phyloP scores from a whole-genome alignment of 768 basidiomycete genomes.

The Clitopilus hobsonii region DNA sequence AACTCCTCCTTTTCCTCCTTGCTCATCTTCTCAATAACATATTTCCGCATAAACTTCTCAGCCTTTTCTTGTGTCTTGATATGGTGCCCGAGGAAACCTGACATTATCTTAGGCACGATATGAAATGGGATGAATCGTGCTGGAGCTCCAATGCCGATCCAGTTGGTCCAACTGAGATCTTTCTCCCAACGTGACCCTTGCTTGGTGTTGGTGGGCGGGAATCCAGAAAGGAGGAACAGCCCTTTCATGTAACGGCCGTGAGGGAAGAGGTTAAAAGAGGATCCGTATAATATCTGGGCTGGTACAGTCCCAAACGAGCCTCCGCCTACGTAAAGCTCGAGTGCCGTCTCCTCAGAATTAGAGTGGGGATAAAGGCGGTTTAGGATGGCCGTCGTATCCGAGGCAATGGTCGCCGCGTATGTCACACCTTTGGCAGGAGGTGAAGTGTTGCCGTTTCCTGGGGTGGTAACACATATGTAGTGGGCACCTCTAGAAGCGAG shows the following conservation, averaged over 20 bases:
- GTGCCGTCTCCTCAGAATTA: slow-evolving; percentile 19
- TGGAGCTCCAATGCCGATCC: slow-evolving; percentile 32
- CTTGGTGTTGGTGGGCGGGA: slow-evolving; percentile 35
- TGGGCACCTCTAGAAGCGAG: not conserved
- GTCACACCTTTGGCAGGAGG: slow-evolving; percentile 21
- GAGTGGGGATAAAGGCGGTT: slow-evolving; percentile 36
- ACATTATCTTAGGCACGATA: slow-evolving; percentile 19
- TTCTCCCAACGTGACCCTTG: slow-evolving; percentile 26
- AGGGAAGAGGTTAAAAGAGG: slow-evolving; percentile 40
- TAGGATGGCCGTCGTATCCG: slow-evolving; percentile 35
- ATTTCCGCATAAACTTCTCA: slow-evolving; percentile 27
- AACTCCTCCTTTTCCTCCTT: slow-evolving; percentile 30
- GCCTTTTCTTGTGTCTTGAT: slow-evolving; percentile 30
- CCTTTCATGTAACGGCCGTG: slow-evolving; percentile 37
- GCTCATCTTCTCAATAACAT: slow-evolving; percentile 27
- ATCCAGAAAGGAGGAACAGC: slow-evolving; percentile 32
- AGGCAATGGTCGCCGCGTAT: slow-evolving; percentile 28
- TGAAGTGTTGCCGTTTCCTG: slow-evolving; percentile 43
- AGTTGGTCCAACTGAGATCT: slow-evolving; percentile 35
- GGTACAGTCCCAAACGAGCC: slow-evolving; percentile 45
- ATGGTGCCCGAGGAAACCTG: slow-evolving; percentile 21
- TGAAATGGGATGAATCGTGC: slow-evolving; percentile 29
- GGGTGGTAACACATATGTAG: slow-evolving; percentile 37
- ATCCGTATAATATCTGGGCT: slow-evolving; percentile 47
- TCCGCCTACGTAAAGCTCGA: slow-evolving; percentile 38